These are phyloP conservation scores for Neofusicoccum parvum DNA, from an alignment of 2,329 filamentous ascomycete species.

Conservation along the genomic window DNA sequence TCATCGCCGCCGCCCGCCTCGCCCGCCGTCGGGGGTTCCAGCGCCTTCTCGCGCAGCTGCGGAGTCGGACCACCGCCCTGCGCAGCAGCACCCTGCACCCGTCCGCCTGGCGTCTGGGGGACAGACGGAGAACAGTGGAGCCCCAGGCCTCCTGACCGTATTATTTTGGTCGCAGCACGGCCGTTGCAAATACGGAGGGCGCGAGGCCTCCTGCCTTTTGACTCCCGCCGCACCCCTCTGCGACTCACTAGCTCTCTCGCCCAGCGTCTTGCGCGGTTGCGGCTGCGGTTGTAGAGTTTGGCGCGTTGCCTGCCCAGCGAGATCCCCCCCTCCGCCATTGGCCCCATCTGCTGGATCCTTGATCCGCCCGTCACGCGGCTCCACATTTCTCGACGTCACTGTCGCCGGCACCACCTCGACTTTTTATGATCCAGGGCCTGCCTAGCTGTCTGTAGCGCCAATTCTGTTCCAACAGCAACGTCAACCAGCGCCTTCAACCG, in stretches of 20 bases:
- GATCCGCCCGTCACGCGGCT: conserved; percentile 14
- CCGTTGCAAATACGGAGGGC: conserved; percentile 2
- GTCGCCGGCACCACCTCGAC: conserved; percentile 13
- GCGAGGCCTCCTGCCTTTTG: conserved; percentile 6
- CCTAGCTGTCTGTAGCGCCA: neutral
- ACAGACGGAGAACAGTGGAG: conserved; percentile 15
- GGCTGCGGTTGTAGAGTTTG: conserved; percentile 13
- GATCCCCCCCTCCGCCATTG: conserved; percentile 19
- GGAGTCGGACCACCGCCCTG: neutral
- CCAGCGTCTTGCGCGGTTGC: neutral
- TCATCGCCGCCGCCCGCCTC: neutral
- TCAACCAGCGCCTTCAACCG: neutral
- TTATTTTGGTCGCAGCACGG: conserved; percentile 19
- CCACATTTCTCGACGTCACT: conserved; percentile 22
- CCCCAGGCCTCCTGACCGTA: conserved; percentile 14
- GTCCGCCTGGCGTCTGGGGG: neutral
- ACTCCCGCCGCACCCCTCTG: neutral
- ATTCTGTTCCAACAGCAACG: neutral
- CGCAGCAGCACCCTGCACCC: neutral
- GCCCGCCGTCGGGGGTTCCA: neutral
- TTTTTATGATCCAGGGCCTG: neutral
- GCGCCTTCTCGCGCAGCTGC: neutral
- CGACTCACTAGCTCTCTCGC: neutral
- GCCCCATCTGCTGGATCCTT: conserved; percentile 9
- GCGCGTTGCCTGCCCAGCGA: conserved; percentile 6